Base-by-base conservation (phyloP, 2,329 filamentous ascomycete species). In the Epichloe coenophiala region DNA sequence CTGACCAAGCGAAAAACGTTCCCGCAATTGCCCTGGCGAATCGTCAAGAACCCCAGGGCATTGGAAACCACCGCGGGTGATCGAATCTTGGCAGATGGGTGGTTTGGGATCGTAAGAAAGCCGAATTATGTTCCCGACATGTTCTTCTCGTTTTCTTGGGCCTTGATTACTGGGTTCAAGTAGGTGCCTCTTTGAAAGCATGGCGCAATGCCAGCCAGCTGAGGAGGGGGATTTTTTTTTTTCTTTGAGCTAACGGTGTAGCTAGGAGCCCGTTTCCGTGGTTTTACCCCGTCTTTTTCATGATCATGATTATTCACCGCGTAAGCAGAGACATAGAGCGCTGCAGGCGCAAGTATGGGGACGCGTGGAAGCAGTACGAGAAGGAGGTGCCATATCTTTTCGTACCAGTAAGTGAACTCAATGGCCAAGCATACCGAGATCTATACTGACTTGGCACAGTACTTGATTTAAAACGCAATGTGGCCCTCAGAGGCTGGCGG, bases 221-320 rank as follows among this genome's bases (percentile, higher is more conserved):
- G 8, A 31, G 8, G 27, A 11, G 27, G 27, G 3, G 3, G 3
- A 1, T 0, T 4, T 9, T 31, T 31, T 9, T 31, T 31, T 8
- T 31, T 21, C 4, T 4, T 31, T 9, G 27, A 9, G 8, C 27
- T 31, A 31, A 31, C 27, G 13, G 23, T 13, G 27, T 8, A 5
- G 19, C 19, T 31, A 66, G 64, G 59, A 88, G 83, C 60, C 86
- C 87, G 0, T 91, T 94, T 68, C 88, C 88, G 0, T 95, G 88
- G 86, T 94, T 95, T 68, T 93, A 94, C 62, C 84, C 87, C 0
- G 65, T 87, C 44, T 95, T 95, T 73, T 95, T 95, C 65, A 72
- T 73, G 36, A 70, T 71, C 57, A 93, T 93, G 87, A 93, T 94
- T 61, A 73, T 81, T 3, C 88, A 94, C 68, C 84, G 88, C 52